Percentiles rank a stretch among this genome's conserved stretches.
These are phyloP conservation scores for Solanum acaule DNA, from an alignment of 257 asterid genomes.

Conservation along the genomic window DNA sequence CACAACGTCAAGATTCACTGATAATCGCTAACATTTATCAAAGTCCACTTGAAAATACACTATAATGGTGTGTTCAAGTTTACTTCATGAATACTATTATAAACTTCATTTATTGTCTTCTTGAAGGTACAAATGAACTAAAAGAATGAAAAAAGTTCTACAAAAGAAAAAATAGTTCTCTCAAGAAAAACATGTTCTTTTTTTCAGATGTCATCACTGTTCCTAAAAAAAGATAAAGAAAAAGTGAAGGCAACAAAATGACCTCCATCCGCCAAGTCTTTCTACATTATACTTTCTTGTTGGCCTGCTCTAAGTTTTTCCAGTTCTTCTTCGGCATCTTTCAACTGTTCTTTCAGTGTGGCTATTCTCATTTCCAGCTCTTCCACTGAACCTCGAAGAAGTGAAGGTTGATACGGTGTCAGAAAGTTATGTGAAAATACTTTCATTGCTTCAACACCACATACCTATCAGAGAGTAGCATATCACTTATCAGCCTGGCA, in stretches of 20 bases:
- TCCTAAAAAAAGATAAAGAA: not conserved
- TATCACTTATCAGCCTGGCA: not conserved
- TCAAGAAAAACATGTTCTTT: not conserved
- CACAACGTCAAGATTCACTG: not conserved
- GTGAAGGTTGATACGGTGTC: slow-evolving; percentile 58
- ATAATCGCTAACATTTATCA: not conserved
- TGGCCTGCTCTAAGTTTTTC: slow-evolving; percentile 64
- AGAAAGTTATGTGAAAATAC: slow-evolving; percentile 53
- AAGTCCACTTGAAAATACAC: not conserved
- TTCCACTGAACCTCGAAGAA: slow-evolving; percentile 48
- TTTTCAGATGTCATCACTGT: not conserved
- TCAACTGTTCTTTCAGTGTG: slow-evolving; percentile 45
- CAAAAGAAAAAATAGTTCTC: not conserved
- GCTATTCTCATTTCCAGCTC: slow-evolving; percentile 63
- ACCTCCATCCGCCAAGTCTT: not conserved
- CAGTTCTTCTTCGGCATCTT: slow-evolving; percentile 62
- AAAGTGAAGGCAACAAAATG: not conserved
- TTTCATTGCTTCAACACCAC: slow-evolving; percentile 75
- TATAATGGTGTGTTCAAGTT: not conserved
- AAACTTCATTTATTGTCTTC: not conserved
- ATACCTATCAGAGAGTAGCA: slow-evolving; percentile 35
- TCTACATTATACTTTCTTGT: slow-evolving; percentile 25
- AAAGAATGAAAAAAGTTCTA: not conserved
- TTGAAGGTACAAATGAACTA: not conserved
- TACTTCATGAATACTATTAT: not conserved